Percentiles rank a stretch among this genome's conserved stretches.
These are phyloP conservation scores for Phytophthora capsici DNA, from an alignment of 352 stramenopile species.

Conservation along the genomic window DNA sequence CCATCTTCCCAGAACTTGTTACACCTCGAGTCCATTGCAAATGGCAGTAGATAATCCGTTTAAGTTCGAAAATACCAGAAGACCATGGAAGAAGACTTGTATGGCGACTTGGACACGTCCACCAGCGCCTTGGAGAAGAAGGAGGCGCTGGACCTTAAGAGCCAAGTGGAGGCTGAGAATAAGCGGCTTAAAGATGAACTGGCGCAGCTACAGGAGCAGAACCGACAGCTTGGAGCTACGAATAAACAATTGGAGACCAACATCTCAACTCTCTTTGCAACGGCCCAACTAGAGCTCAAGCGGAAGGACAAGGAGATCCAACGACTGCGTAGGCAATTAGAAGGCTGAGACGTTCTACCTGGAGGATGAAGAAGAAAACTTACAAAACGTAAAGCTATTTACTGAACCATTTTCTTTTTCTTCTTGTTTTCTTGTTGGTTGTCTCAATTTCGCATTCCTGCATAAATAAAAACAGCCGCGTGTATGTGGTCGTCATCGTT, in stretches of 20 bases:
- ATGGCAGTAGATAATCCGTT: slow-evolving; percentile 3
- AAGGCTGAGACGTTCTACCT: slow-evolving; percentile 13
- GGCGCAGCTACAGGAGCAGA: slow-evolving; percentile 68
- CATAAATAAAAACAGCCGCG: slow-evolving; percentile 51
- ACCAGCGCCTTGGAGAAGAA: slow-evolving; percentile 71
- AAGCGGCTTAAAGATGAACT: slow-evolving; percentile 57
- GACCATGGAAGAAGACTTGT: slow-evolving; percentile 63
- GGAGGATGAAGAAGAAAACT: slow-evolving; percentile 3
- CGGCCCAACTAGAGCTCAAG: slow-evolving; percentile 74
- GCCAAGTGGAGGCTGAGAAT: slow-evolving; percentile 61
- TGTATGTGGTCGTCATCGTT: slow-evolving; percentile 43
- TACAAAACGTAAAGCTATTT: slow-evolving; percentile 20
- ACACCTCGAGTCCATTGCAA: slow-evolving; percentile 67
- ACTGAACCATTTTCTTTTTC: slow-evolving; percentile 30
- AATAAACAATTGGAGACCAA: slow-evolving; percentile 75
- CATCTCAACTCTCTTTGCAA: slow-evolving; percentile 77
- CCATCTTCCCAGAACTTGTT: slow-evolving; percentile 83
- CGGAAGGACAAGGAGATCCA: slow-evolving; percentile 85
- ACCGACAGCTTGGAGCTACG: slow-evolving; percentile 58
- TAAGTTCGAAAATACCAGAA: slow-evolving; percentile 31
- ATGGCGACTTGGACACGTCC: slow-evolving; percentile 85
- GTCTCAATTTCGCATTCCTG: slow-evolving; percentile 34
- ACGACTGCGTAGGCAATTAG: slow-evolving; percentile 58
- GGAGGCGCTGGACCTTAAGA: slow-evolving; percentile 62
- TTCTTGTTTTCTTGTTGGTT: slow-evolving; percentile 33